A percentile compares a stretch with the other conserved stretches of the same genome.
phyloP scores from a whole-genome alignment of 2,329 filamentous ascomycete species.

The Trichoderma aggressivum region DNA sequence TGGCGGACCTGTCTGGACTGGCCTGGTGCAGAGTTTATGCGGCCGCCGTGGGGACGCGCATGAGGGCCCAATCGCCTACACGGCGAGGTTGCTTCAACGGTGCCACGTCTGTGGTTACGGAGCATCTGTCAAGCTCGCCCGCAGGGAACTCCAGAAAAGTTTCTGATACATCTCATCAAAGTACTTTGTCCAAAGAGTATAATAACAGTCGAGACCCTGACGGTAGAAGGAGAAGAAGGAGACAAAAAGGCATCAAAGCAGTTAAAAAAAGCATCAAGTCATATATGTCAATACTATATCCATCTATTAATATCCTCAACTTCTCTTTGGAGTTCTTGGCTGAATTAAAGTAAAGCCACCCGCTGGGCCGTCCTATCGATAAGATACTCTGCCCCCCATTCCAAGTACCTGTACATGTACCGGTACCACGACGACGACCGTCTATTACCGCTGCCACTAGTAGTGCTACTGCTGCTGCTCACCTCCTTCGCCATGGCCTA shows the following conservation, averaged over 20 bases:
- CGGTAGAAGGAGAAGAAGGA: not conserved
- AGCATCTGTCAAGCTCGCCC: constrained; percentile 8
- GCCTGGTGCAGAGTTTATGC: not conserved
- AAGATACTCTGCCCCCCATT: not conserved
- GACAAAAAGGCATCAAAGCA: not conserved
- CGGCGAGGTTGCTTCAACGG: constrained; percentile 11
- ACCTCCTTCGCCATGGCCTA: constrained; percentile 11
- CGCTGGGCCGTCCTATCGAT: constrained; percentile 8
- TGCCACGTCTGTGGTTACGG: constrained; percentile 18
- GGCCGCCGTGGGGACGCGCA: constrained; percentile 10
- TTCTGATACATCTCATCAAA: constrained; percentile 8
- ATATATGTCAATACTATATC: not conserved
- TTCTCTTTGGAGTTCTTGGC: not conserved
- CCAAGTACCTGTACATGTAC: constrained; percentile 14
- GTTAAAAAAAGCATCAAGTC: not conserved
- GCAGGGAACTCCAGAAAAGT: constrained; percentile 3
- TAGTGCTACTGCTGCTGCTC: constrained; percentile 8
- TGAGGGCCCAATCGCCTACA: constrained; percentile 18
- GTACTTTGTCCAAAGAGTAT: not conserved
- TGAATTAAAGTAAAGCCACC: not conserved
- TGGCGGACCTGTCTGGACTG: not conserved
- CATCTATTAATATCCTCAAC: not conserved
- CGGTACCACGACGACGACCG: constrained; percentile 7
- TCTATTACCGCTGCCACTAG: constrained; percentile 3
- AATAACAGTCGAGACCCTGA: not conserved